Evolutionary conservation across 139 green algal species (phyloP), one percentile per base, ranked within the genome.

Genomic region (Coelastrella sp.): DNA sequence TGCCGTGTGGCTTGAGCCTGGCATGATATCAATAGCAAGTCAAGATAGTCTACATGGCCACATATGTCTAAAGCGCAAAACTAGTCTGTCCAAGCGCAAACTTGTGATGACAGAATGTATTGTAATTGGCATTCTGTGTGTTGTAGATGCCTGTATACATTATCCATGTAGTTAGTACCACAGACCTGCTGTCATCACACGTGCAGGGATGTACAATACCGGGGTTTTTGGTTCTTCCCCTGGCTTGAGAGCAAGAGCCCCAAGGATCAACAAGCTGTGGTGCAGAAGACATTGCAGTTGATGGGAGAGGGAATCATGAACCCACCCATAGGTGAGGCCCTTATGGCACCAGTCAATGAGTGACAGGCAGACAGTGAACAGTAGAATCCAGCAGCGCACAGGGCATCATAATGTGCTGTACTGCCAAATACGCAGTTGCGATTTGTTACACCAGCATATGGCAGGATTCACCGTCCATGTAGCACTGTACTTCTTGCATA

Each of bases 261-360:
- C 17, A 6, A 56, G 14, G 74, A 83, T 16, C 57, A 68, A 16
- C 16, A 83, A 58, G 22, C 73, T 19, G 85, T 83, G 5, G 56
- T 90, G 57, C 57, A 80, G 22, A 90, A 90, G 59, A 90, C 85
- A 16, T 57, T 90, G n/a, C 19, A 76, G 14, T 73, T 90, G 19
- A 90, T 90, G 85, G 85, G n/a, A 64, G 58, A 90, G 13, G 74
- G 74, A 4, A 60, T 80, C 7, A 61, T 90, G 85, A 56, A 19
- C 14, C 85, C 85, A 57, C 68, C 73, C 10, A 71, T 83, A 56
- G 85, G 85, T 90, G 74, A 83, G 16, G 54, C 54, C 7, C 17
- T 17, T 16, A 23, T 5, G 20, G 22, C 22, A 58, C 61, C 11
- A 47, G 32, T 47, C 32, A 47, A 47, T 47, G 32, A 47, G 32